These are phyloP conservation scores for Nephelium lappaceum DNA, from an alignment of 345 rosid species.

Conservation along the genomic window DNA sequence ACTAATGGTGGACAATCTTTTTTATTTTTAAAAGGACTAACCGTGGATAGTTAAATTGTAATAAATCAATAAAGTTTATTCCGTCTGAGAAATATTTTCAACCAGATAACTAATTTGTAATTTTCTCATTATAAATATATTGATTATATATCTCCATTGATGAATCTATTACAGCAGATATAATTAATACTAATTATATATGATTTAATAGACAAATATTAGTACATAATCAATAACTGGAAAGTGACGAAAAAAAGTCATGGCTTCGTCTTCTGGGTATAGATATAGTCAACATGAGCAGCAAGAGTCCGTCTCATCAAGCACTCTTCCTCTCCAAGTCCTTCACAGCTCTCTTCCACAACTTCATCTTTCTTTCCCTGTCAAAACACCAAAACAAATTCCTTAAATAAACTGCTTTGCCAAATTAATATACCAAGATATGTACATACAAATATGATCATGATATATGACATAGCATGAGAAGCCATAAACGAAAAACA, in stretches of 20 bases:
- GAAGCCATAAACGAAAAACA: not conserved
- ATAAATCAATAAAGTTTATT: no score
- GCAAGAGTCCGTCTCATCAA: conserved; percentile 53
- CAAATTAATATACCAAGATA: not conserved
- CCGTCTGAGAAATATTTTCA: no score
- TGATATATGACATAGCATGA: not conserved
- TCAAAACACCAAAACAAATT: not conserved
- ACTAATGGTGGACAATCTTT: no score
- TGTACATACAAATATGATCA: no score
- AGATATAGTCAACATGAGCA: conserved; percentile 62
- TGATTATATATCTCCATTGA: not conserved
- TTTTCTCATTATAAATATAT: no score
- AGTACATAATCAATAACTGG: not conserved
- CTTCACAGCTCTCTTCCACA: conserved; percentile 48
- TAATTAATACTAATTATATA: not conserved
- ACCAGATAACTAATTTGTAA: no score
- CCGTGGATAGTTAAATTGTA: no score
- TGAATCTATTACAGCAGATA: no score
- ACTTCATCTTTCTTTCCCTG: conserved; percentile 22
- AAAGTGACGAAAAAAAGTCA: not conserved
- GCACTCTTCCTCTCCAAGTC: conserved; percentile 55
- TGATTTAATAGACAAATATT: not conserved
- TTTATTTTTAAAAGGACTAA: no score
- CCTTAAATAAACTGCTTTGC: not conserved
- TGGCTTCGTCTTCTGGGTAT: conserved; percentile 51